phyloP scores from a whole-genome alignment of 83 land plant genomes.

The Picea abies region DNA sequence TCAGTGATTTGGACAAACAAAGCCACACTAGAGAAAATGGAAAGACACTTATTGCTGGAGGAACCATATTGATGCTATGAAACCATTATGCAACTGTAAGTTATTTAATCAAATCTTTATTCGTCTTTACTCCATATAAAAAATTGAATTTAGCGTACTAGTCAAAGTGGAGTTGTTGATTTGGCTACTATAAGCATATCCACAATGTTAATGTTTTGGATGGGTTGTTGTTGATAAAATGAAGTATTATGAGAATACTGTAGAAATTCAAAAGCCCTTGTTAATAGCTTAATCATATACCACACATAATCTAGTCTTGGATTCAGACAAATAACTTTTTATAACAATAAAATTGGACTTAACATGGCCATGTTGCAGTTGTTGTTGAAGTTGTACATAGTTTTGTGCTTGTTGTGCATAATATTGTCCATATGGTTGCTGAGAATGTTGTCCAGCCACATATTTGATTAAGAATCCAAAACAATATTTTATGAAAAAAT shows the following conservation, averaged over 20 bases:
- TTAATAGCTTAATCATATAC: not conserved
- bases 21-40: too few relatives aligned
- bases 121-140: too few relatives aligned
- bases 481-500: too few relatives aligned
- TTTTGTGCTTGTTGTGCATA: constrained; percentile 5
- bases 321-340: not conserved
- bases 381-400: not conserved
- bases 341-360: not conserved
- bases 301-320: not conserved
- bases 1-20: too few relatives aligned
- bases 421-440: not conserved
- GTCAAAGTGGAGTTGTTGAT: too few relatives aligned
- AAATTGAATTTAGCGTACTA: too few relatives aligned
- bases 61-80: too few relatives aligned
- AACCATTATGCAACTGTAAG: too few relatives aligned
- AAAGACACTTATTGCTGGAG: too few relatives aligned
- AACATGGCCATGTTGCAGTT: constrained; percentile 5
- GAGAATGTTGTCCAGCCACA: not conserved
- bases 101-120: too few relatives aligned
- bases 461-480: too few relatives aligned
- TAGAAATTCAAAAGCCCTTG: not conserved
- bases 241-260: not conserved
- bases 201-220: not conserved
- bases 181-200: too few relatives aligned
- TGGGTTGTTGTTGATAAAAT: constrained; percentile 4